phyloP scores from a whole-genome alignment of 2,329 filamentous ascomycete genomes.

The Xylaria sp. region DNA sequence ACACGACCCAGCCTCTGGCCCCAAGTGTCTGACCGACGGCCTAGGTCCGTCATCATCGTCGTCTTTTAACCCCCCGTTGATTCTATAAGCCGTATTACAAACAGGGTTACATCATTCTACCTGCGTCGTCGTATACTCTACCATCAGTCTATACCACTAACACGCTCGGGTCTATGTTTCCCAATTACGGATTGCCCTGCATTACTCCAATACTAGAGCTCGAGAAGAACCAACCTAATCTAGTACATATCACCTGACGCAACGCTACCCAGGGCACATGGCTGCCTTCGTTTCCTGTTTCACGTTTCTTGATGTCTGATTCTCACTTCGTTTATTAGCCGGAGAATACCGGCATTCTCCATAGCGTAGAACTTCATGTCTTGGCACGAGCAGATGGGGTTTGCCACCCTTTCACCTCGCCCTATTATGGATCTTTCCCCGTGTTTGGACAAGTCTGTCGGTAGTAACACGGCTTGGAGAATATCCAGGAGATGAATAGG shows the following conservation, averaged over 20 bases:
- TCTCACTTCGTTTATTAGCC: background rate
- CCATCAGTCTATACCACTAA: background rate
- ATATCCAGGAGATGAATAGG: constrained; percentile 1
- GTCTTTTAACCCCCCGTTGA: background rate
- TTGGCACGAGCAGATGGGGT: background rate
- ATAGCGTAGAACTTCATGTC: constrained; percentile 1
- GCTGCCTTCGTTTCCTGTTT: background rate
- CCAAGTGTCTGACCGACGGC: background rate
- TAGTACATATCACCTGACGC: background rate
- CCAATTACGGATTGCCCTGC: background rate
- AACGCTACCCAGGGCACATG: background rate
- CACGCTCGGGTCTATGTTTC: no score
- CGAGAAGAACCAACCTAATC: background rate
- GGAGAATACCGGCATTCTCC: constrained; percentile 11
- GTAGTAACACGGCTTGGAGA: no score
- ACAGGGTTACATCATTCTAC: background rate
- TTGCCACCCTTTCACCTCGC: background rate
- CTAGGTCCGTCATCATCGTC: background rate
- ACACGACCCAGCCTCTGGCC: background rate
- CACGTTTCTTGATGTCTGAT: background rate
- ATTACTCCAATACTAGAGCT: background rate
- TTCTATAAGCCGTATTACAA: background rate
- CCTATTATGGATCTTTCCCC: background rate
- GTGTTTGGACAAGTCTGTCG: background rate
- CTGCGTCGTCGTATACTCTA: background rate